These are phyloP conservation scores for Russula ochroleuca DNA, from an alignment of 768 basidiomycete species.

Conservation along the genomic window DNA sequence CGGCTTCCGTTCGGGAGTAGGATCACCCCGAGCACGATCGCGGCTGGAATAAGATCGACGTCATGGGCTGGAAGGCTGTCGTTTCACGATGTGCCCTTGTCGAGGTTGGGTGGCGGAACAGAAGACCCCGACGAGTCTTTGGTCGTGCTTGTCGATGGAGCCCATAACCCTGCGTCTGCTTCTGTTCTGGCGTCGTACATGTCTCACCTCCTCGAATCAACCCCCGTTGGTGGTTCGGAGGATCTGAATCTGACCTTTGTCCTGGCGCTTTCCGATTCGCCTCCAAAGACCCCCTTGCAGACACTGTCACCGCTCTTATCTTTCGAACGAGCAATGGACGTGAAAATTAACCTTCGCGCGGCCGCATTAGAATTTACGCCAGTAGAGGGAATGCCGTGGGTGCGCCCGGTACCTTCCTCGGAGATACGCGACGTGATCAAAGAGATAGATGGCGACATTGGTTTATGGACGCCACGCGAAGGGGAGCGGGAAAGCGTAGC, in stretches of 20 bases:
- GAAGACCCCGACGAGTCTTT: conserved; percentile 26
- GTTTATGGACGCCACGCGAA: conserved; percentile 43
- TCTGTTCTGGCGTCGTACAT: conserved; percentile 64
- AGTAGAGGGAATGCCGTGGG: conserved; percentile 95
- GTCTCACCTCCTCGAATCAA: conserved; percentile 37
- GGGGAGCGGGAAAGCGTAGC: conserved; percentile 36
- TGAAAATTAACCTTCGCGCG: conserved; percentile 40
- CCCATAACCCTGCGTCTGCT: conserved; percentile 85
- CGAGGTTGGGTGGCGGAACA: conserved; percentile 1
- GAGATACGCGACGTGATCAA: conserved; percentile 47
- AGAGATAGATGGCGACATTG: conserved; percentile 42
- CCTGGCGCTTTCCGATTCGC: conserved; percentile 80
- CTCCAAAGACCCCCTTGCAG: conserved; percentile 71
- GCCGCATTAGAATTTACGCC: conserved; percentile 63
- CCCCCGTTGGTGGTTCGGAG: conserved; percentile 24
- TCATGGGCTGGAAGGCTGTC: conserved; percentile 84
- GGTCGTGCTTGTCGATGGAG: conserved; percentile 79
- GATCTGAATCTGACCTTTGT: conserved; percentile 59
- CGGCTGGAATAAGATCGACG: conserved; percentile 52
- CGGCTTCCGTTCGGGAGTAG: conserved; percentile 29
- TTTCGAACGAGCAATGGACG: conserved; percentile 29
- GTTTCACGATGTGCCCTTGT: conserved; percentile 46
- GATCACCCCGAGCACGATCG: conserved; percentile 50
- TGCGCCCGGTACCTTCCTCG: conserved; percentile 53
- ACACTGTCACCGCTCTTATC: conserved; percentile 67